phyloP scores from a whole-genome alignment of 257 asterid species.

The Salvia splendens region DNA sequence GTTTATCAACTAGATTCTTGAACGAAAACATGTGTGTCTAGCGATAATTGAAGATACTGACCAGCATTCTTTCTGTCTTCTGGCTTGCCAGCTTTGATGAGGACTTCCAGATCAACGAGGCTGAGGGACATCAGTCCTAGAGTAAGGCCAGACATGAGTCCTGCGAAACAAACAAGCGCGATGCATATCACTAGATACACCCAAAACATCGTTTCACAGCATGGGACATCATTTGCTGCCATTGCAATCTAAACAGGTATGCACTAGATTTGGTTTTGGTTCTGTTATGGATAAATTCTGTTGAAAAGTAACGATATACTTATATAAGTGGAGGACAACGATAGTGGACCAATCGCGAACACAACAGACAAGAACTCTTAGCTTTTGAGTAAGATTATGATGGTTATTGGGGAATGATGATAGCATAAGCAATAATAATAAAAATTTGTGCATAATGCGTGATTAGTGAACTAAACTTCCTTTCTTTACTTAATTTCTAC shows the following conservation, averaged over 20 bases:
- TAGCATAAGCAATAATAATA: constrained; percentile 7
- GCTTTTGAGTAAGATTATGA: constrained; percentile 21
- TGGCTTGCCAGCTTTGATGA: constrained; percentile 73
- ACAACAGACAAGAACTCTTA: constrained; percentile 45
- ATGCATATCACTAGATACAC: constrained; percentile 58
- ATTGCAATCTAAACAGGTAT: constrained; percentile 34
- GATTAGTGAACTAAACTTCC: neutral
- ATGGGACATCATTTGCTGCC: constrained; percentile 97
- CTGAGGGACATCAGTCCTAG: constrained; percentile 92
- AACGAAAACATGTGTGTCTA: neutral
- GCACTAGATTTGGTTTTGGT: constrained; percentile 4
- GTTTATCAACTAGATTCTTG: neutral
- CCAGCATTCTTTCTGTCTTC: constrained; percentile 72
- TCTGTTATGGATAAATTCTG: constrained; percentile 21
- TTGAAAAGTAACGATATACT: neutral
- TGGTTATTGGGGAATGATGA: constrained; percentile 31
- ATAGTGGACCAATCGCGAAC: constrained; percentile 25
- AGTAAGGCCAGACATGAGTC: constrained; percentile 91
- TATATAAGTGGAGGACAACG: constrained; percentile 25
- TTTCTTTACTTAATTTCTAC: constrained; percentile 1
- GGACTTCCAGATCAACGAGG: constrained; percentile 88
- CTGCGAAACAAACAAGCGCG: constrained; percentile 77
- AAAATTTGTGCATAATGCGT: neutral
- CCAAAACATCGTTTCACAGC: constrained; percentile 90
- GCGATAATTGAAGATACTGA: constrained; percentile 14